phyloP scores from a whole-genome alignment of 1,284 basidiomycete species.

The Inonotus hispidus region DNA sequence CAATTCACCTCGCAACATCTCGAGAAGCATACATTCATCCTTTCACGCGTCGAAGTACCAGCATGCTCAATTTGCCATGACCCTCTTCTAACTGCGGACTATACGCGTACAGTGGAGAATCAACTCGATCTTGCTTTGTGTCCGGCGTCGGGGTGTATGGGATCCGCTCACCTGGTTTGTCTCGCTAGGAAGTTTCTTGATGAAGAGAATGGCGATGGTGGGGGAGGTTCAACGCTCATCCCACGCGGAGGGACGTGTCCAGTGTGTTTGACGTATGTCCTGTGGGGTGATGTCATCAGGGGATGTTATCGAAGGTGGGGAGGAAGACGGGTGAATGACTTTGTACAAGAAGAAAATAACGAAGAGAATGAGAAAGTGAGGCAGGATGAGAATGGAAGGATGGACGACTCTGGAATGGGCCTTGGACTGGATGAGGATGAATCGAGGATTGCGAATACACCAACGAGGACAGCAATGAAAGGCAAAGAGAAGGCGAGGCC shows the following conservation, averaged over 20 bases:
- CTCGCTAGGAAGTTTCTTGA: constrained; percentile 55
- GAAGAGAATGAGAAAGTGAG: constrained; percentile 17
- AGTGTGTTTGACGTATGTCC: constrained; percentile 45
- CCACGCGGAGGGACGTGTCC: constrained; percentile 61
- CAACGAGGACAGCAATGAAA: background rate
- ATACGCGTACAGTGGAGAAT: constrained; percentile 43
- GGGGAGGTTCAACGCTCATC: constrained; percentile 37
- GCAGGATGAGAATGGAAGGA: too few species aligned
- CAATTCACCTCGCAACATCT: constrained; percentile 52
- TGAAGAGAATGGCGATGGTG: constrained; percentile 22
- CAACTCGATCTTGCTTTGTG: constrained; percentile 49
- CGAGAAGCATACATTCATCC: constrained; percentile 43
- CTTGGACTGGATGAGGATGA: background rate
- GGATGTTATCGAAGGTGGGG: constrained; percentile 57
- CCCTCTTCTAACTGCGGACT: constrained; percentile 33
- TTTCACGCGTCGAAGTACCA: constrained; percentile 30
- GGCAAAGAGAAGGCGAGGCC: background rate
- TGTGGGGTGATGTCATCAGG: constrained; percentile 73
- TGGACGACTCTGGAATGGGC: too few species aligned
- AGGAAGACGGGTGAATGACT: constrained; percentile 26
- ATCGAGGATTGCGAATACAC: background rate
- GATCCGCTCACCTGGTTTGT: constrained; percentile 65
- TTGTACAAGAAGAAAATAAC: constrained; percentile 24
- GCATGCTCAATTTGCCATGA: constrained; percentile 35
- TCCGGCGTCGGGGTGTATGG: constrained; percentile 43